phyloP scores from a whole-genome alignment of 768 basidiomycete species.

The Myochromella boudieri region DNA sequence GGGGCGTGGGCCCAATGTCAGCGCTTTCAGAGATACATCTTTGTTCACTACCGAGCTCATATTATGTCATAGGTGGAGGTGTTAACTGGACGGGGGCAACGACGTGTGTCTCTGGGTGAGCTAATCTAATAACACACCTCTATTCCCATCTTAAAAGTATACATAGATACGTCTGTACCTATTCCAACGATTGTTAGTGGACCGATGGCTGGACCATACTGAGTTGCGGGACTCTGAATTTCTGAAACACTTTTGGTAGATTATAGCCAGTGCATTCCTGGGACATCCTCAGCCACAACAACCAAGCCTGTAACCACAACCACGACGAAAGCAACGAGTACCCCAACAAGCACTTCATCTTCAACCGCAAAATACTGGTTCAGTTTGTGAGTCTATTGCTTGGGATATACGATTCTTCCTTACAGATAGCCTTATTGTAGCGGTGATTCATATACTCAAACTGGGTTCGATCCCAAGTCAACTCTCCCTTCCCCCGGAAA shows the following conservation, averaged over 20 bases:
- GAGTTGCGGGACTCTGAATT: not conserved
- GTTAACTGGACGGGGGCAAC: slow-evolving; percentile 42
- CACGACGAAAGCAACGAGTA: slow-evolving; percentile 7
- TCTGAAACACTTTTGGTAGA: slow-evolving; percentile 22
- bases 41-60: not conserved
- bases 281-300: slow-evolving; percentile 9
- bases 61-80: slow-evolving; percentile 16
- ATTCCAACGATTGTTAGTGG: slow-evolving; percentile 28
- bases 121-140: not conserved
- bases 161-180: slow-evolving; percentile 21
- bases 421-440: slow-evolving; percentile 23
- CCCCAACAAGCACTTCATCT: slow-evolving; percentile 10
- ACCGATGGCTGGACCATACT: not conserved
- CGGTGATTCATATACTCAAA: slow-evolving; percentile 62
- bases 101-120: slow-evolving; percentile 39
- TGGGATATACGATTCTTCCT: too few species aligned
- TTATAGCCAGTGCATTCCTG: slow-evolving; percentile 41
- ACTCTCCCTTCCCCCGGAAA: slow-evolving; percentile 45
- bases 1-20: slow-evolving; percentile 19
- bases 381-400: slow-evolving; percentile 46
- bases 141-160: not conserved
- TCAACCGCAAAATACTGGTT: slow-evolving; percentile 50
- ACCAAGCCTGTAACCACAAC: slow-evolving; percentile 17
- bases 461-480: slow-evolving; percentile 42
- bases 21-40: not conserved